A percentile compares a stretch with the other conserved stretches of the same genome.
These are phyloP conservation scores for Botryosphaeria dothidea DNA, from an alignment of 2,329 filamentous ascomycete species.

Conservation along the genomic window DNA sequence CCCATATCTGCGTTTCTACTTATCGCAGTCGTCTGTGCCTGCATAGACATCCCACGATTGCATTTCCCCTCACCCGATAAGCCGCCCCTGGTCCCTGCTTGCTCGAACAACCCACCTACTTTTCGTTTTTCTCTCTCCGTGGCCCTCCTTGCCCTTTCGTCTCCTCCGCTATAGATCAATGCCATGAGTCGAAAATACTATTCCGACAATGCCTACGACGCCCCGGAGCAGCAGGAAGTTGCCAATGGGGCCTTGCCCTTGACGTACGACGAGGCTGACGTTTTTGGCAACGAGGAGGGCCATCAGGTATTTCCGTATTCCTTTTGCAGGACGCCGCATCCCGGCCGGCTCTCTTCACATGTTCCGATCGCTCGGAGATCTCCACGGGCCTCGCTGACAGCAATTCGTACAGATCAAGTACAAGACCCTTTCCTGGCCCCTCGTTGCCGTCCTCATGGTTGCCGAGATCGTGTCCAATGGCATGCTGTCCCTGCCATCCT, in stretches of 20 bases:
- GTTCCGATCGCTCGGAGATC: not conserved
- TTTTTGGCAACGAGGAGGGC: constrained; percentile 23
- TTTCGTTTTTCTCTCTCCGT: not conserved
- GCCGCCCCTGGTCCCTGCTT: not conserved
- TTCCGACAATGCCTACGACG: not conserved
- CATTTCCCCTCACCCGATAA: not conserved
- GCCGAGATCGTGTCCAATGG: constrained; percentile 58
- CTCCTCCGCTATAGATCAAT: not conserved
- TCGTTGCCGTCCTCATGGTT: constrained; percentile 57
- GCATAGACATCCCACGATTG: not conserved
- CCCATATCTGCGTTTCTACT: not conserved
- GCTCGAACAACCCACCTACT: not conserved
- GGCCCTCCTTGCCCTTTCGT: not conserved
- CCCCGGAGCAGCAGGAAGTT: not conserved
- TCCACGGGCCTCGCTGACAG: not conserved
- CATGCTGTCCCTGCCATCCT: constrained; percentile 56
- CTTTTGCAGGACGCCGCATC: not conserved
- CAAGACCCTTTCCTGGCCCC: constrained; percentile 55
- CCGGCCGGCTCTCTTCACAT: not conserved
- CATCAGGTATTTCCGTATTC: constrained; percentile 19
- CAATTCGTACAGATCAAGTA: constrained; percentile 47
- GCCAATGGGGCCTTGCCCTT: not conserved
- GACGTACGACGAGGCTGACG: constrained; percentile 24
- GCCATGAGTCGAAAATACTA: not conserved
- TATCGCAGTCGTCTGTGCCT: not conserved